These are phyloP conservation scores for Isatis tinctoria DNA, from an alignment of 345 rosid species.

Conservation along the genomic window DNA sequence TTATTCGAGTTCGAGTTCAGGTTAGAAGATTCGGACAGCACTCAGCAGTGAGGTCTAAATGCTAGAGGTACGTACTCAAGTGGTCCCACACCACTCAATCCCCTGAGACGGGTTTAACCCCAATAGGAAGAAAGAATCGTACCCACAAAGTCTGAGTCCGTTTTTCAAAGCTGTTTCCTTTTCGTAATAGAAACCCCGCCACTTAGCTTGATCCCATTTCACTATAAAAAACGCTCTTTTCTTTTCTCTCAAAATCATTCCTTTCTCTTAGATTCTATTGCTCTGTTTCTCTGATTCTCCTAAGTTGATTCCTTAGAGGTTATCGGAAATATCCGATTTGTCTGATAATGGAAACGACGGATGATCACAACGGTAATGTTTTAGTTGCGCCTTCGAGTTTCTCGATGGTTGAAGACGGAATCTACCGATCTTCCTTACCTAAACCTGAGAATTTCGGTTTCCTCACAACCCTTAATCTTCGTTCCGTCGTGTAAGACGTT, in stretches of 20 bases:
- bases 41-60: conserved; percentile 12
- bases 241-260: not conserved
- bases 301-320: not conserved
- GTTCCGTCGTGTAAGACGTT: conserved; percentile 57
- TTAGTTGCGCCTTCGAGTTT: conserved; percentile 60
- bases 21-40: not conserved
- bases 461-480: conserved; percentile 62
- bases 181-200: conserved; percentile 6
- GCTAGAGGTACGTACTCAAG: not conserved
- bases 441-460: conserved; percentile 50
- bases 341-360: conserved; percentile 30
- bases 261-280: not conserved
- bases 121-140: conserved; percentile 4
- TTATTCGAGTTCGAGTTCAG: not conserved
- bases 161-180: conserved; percentile 30
- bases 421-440: conserved; percentile 75
- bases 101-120: not conserved
- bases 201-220: conserved; percentile 22
- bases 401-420: conserved; percentile 76
- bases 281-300: not conserved
- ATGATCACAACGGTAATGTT: conserved; percentile 23
- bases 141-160: conserved; percentile 3
- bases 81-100: not conserved
- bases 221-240: not conserved
- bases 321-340: conserved; percentile 23